These are phyloP conservation scores for Kodamaea jinghongensis DNA, from an alignment of 805 yeast species.

Conservation along the genomic window DNA sequence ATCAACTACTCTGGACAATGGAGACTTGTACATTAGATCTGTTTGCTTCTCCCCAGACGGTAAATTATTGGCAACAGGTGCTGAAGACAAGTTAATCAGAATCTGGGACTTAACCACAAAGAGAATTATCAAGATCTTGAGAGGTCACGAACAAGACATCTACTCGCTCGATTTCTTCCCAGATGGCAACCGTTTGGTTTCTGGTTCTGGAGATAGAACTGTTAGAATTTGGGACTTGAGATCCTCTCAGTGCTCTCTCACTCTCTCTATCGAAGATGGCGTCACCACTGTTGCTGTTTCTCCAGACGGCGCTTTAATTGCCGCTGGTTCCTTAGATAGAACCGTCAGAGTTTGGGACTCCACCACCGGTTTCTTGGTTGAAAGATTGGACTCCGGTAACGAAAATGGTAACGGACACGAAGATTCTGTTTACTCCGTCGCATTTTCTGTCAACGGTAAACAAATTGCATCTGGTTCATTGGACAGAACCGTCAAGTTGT, in stretches of 20 bases:
- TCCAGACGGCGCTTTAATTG: conserved; percentile 90
- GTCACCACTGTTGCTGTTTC: conserved; percentile 97
- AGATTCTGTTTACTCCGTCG: conserved; percentile 93
- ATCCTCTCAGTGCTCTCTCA: conserved; percentile 83
- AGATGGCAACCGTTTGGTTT: conserved; percentile 86
- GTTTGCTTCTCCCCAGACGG: conserved; percentile 96
- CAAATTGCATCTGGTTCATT: conserved; percentile 93
- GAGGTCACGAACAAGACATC: conserved; percentile 97
- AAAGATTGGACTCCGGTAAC: conserved; percentile 85
- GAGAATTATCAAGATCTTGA: conserved; percentile 78
- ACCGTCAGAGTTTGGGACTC: conserved; percentile 98
- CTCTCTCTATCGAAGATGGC: conserved; percentile 92
- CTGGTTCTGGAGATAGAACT: conserved; percentile 95
- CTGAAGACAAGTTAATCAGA: conserved; percentile 85
- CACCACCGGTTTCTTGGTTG: conserved; percentile 85
- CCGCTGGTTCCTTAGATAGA: conserved; percentile 94
- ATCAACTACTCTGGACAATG: conserved; percentile 59
- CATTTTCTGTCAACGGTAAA: conserved; percentile 86
- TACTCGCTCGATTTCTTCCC: conserved; percentile 94
- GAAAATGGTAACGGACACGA: conserved; percentile 91
- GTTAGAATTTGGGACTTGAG: conserved; percentile 95
- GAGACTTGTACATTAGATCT: conserved; percentile 89
- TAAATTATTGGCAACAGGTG: conserved; percentile 90
- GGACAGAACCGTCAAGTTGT: conserved; percentile 92
- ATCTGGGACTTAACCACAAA: conserved; percentile 92